Percentiles rank a stretch among this genome's conserved stretches.
Conservation (phyloP, 257 asterid species). For the Orobanche coerulescens region DNA sequence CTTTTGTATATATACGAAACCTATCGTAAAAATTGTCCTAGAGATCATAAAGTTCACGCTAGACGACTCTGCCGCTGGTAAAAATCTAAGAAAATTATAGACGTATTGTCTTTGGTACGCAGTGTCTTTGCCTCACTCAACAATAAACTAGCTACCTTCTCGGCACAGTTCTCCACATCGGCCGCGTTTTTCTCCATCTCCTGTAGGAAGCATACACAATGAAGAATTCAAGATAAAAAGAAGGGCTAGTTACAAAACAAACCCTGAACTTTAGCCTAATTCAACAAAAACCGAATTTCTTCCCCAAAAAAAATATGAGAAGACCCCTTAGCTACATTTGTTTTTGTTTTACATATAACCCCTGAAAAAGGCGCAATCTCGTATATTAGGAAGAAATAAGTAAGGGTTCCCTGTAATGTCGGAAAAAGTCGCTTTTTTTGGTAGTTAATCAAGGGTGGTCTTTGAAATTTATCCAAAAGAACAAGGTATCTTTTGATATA, state of each 20-base stretch:
- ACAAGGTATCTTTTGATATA: background rate
- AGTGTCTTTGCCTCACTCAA: conserved; percentile 70
- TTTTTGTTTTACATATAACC: background rate
- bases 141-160: conserved; percentile 60
- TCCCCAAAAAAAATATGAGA: background rate
- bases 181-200: conserved; percentile 38
- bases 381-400: background rate
- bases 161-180: conserved; percentile 43
- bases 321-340: background rate
- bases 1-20: conserved; percentile 15
- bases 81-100: conserved; percentile 79
- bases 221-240: background rate
- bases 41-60: conserved; percentile 38
- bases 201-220: conserved; percentile 27
- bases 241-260: no score
- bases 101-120: conserved; percentile 85
- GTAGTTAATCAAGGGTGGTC: background rate
- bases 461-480: background rate
- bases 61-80: conserved; percentile 29
- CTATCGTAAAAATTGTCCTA: conserved; percentile 18
- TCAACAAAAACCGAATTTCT: no score
- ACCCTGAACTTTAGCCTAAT: no score
- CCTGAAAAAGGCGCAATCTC: background rate
- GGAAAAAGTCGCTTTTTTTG: background rate
- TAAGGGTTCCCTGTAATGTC: background rate